phyloP scores from a whole-genome alignment of 2,329 filamentous ascomycete species.

The Cladosporium sp. region DNA sequence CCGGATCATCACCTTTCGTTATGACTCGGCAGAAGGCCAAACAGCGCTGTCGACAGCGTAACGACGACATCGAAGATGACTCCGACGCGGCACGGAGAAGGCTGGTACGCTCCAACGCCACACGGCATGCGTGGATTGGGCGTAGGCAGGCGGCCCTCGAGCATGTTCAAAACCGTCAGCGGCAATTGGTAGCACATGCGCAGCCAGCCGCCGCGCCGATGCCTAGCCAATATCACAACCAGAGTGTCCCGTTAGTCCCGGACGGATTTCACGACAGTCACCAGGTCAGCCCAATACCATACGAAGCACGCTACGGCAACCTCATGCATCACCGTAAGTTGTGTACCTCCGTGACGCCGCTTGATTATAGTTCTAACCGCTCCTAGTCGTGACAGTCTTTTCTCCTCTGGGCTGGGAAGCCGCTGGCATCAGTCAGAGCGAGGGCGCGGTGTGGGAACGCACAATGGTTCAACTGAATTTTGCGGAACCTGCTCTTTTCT shows the following conservation, averaged over 20 bases:
- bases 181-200: background rate
- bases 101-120: background rate
- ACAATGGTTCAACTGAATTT: background rate
- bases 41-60: background rate
- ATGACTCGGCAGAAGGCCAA: background rate
- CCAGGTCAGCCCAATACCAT: background rate
- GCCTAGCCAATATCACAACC: background rate
- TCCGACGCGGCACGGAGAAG: background rate
- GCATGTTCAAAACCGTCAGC: background rate
- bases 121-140: background rate
- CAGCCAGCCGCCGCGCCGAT: background rate
- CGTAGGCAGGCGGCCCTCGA: background rate
- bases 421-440: background rate
- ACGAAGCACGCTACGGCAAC: background rate
- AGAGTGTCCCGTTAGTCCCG: background rate
- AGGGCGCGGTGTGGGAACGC: background rate
- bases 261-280: background rate
- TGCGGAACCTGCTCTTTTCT: background rate
- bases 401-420: background rate
- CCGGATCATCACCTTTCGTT: background rate
- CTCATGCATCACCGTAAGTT: background rate
- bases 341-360: background rate
- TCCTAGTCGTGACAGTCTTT: background rate
- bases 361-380: background rate
- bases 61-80: background rate